Base-by-base conservation (phyloP, 768 basidiomycete genomes). In the Podaxis sp. region DNA sequence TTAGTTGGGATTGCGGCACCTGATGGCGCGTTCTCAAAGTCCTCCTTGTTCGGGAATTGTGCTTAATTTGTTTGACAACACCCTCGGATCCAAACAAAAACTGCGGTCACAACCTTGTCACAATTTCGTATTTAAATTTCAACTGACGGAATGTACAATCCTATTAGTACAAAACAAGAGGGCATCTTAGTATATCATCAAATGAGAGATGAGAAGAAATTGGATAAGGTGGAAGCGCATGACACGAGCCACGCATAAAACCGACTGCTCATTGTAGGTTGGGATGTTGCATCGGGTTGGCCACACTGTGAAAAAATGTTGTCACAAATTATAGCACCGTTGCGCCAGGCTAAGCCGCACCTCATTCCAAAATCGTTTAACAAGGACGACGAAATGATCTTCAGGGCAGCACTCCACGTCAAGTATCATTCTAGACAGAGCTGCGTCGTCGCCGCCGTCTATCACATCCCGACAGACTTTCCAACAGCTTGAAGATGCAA, bases 61-160 rank as follows among this genome's bases (percentile, higher is more conserved):
- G 24, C 48, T 51, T 12, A 22, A 11, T n/a, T 52, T 61, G 52
- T 61, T 61, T 52, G 40, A n/a, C 52, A 61, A 53, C 6, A n/a
- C 13, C 59, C 40, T 61, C 8, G 44, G 28, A 44, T 53, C 12
- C 51, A 61, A 61, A 40, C 17, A 5, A 44, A 44, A 19, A 1
- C 17, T 44, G 15, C 28, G 6, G 28, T 30, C 28, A 30, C 28
- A 44, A n/a, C n/a, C 42, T 44, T 2, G 13, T 44, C 42, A 42
- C 40, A 42, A 26, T 26, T 26, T 26, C 26, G 3, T 26, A 26
- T 26, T 26, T 26, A 4, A 26, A 26, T 4, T 26, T 26, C 26
- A 26, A 30, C 6, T 30, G 28, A 30, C 28, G 28, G 7, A 30
- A 30, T 30, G 28, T 30, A 7, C 7, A 30, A 30, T 30, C 28